Base-by-base conservation (phyloP, 1,284 basidiomycete species). In the Caloboletus firmus region DNA sequence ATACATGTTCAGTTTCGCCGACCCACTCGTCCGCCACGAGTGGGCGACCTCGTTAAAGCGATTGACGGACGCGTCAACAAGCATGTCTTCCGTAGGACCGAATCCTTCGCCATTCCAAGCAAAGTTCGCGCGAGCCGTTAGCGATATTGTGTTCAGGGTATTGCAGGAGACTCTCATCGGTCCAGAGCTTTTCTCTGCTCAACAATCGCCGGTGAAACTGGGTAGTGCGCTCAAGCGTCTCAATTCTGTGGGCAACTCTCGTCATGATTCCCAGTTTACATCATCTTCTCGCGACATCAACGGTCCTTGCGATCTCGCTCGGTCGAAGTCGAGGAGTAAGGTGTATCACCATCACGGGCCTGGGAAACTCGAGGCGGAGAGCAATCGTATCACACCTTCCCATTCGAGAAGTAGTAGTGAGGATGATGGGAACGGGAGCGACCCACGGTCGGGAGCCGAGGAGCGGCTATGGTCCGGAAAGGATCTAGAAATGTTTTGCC, bases 1-100 rank as follows among this genome's bases (percentile, higher is more conserved):
- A 67, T 97, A 97, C 73, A 93, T 96, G 84, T 96, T 96, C 76
- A 93, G 91, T 61, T 85, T 96, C 40, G 83, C 89, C 48, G 89
- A 93, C 62, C 79, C 85, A 1, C 75, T 89, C 18, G 78, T 89
- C 26, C 82, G 85, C 18, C 81, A 87, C 56, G 83, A 87, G 59
- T 95, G 93, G 91, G 81, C 80, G 0, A 78, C 80, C 2, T 82
- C 81, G 17, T 74, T 96, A 50, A 83, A 82, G 62, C 79, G 82
- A 22, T 84, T 93, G 60, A 87, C 91, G 50, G 82, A 69, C 28
- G 51, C 57, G 13, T 63, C 65, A n/a, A 51, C 44, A 34, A 59
- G 83, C 54, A 72, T 74, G 32, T 73, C 76, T 13, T 70, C 68
- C 18, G 61, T 71, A 6, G 71, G 71, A 41, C 59, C 71, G 62